Conservation (phyloP, 768 basidiomycete genomes). For the Leccinum subgranulosum region DNA sequence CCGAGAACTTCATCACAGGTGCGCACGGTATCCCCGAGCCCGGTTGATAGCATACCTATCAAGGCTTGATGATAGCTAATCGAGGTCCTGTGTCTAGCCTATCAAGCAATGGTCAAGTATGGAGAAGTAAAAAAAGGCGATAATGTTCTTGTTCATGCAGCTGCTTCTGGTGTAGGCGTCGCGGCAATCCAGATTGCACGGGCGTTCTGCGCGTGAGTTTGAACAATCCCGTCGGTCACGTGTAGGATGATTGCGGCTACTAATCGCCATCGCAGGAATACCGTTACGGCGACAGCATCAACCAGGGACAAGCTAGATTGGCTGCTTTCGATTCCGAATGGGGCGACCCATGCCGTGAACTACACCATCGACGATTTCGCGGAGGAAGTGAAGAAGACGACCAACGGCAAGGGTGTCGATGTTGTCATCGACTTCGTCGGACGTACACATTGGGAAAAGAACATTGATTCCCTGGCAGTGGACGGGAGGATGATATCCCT, state of each 20-base stretch:
- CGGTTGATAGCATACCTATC: not conserved
- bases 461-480: slow-evolving; percentile 62
- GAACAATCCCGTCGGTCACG: not conserved
- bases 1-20: slow-evolving; percentile 90
- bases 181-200: slow-evolving; percentile 88
- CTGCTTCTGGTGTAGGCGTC: slow-evolving; percentile 86
- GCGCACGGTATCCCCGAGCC: slow-evolving; percentile 18
- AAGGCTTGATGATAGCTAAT: slow-evolving; percentile 1
- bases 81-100: slow-evolving; percentile 38
- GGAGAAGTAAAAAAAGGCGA: slow-evolving; percentile 68
- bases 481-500: slow-evolving; percentile 77
- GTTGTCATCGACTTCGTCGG: slow-evolving; percentile 86
- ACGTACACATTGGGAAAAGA: slow-evolving; percentile 68
- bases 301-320: slow-evolving; percentile 78
- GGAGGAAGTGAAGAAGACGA: slow-evolving; percentile 64
- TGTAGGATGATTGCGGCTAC: slow-evolving; percentile 1
- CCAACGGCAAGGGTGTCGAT: slow-evolving; percentile 70
- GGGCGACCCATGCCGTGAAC: slow-evolving; percentile 75
- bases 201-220: slow-evolving; percentile 64
- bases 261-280: slow-evolving; percentile 39
- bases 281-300: slow-evolving; percentile 85
- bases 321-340: slow-evolving; percentile 62
- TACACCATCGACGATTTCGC: slow-evolving; percentile 85
- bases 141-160: slow-evolving; percentile 85
- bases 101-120: slow-evolving; percentile 61